These are phyloP conservation scores for Cryptococcus amylolentus DNA, from an alignment of 1,284 basidiomycete genomes.

Conservation along the genomic window DNA sequence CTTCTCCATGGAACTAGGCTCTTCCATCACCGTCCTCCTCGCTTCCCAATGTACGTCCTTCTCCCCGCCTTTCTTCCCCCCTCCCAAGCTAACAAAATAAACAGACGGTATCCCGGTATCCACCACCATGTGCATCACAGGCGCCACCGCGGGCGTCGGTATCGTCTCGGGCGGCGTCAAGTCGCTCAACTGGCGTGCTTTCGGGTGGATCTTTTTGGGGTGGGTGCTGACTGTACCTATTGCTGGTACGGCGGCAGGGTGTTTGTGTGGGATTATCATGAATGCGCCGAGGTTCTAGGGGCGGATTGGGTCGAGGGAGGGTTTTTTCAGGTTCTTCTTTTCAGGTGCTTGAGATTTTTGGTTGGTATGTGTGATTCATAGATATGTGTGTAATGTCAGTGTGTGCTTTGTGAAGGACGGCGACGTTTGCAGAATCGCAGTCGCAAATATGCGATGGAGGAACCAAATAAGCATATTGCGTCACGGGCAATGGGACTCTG, in stretches of 20 bases:
- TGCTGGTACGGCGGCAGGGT: conserved; percentile 47
- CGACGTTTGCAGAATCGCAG: too few species aligned
- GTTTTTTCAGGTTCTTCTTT: background rate
- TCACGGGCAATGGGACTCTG: too few species aligned
- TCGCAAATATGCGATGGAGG: too few species aligned
- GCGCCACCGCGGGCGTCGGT: conserved; percentile 44
- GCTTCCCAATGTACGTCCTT: conserved; percentile 41
- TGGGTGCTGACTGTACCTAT: conserved; percentile 52
- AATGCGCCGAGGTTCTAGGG: conserved; percentile 32
- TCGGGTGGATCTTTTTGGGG: conserved; percentile 44
- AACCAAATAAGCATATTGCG: too few species aligned
- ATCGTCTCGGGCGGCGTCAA: conserved; percentile 26
- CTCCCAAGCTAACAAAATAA: background rate
- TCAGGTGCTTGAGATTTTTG: background rate
- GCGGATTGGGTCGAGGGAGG: background rate
- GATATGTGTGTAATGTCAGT: too few species aligned
- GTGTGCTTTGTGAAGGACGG: too few species aligned
- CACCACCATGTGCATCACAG: conserved; percentile 48
- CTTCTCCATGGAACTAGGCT: conserved; percentile 54
- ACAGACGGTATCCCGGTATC: conserved; percentile 44
- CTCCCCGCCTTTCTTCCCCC: background rate
- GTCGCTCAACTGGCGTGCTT: conserved; percentile 28
- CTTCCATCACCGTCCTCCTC: conserved; percentile 52
- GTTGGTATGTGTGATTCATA: too few species aligned
- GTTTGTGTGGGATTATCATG: conserved; percentile 48